phyloP scores from a whole-genome alignment of 169 alveolate genomes.

The Cryptosporidium parvum region DNA sequence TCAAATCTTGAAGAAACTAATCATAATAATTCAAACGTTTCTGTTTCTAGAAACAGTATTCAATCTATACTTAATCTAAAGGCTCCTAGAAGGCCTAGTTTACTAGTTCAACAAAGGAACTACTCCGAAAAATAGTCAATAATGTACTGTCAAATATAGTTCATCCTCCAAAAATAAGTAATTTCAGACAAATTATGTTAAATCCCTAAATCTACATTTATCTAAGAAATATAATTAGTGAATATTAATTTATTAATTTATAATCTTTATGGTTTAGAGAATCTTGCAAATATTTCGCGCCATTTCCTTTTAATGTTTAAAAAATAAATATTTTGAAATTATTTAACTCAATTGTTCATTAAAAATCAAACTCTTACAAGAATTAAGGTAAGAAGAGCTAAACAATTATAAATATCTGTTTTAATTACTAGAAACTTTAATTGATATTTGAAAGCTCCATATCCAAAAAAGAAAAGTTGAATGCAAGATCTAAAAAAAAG shows the following conservation, averaged over 20 bases:
- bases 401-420: not conserved
- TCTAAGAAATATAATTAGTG: too few species aligned
- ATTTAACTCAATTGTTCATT: not conserved
- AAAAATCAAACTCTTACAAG: not conserved
- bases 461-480: not conserved
- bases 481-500: constrained; percentile 4
- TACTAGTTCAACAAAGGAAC: not conserved
- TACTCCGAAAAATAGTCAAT: not conserved
- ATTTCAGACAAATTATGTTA: not conserved
- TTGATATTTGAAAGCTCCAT: not conserved
- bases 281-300: not conserved
- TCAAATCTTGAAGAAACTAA: constrained; percentile 20
- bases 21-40: not conserved
- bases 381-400: not conserved
- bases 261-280: not conserved
- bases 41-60: not conserved
- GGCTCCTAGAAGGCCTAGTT: constrained; percentile 67
- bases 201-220: not conserved
- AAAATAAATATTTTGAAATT: not conserved
- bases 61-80: constrained; percentile 27
- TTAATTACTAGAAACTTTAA: not conserved
- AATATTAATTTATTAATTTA: too few species aligned
- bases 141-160: not conserved
- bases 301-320: not conserved
- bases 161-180: not conserved